Base-by-base conservation (phyloP, 805 yeast species). In the Debaryomyces castellii region DNA sequence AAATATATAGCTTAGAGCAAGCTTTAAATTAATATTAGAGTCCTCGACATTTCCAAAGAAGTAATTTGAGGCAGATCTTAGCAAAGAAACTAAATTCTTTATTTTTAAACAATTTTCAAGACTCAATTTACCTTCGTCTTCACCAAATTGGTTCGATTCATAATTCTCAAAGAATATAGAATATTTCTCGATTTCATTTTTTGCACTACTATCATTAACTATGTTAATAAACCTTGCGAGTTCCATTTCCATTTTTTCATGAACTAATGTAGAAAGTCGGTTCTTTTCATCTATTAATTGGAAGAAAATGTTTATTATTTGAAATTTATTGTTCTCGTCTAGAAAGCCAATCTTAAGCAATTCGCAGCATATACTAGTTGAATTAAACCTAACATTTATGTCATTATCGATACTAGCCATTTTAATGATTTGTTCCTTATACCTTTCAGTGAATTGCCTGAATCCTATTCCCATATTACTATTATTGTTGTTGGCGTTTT, bases 401-500 rank as follows among this genome's bases (percentile, higher is more conserved):
- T 84, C 90, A 3, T 21, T 40, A 49, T 72, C 76, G 24, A 54
- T 54, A 49, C 52, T 55, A 35, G 58, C 49, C 73, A 89, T 86
- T 43, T 83, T 85, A 18, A 87, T 66, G 25, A 89, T 62, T 55
- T 89, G 82, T 4, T 65, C 63, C 51, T 83, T 81, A 63, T 85
- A 87, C 49, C 89, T 75, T 47, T 85, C 89, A 2, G 92, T 82
- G 61, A 90, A 90, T 55, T 84, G 91, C 45, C 89, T 75, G 33
- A 90, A 74, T 0, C 90, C 89, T 0, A 84, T 68, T n/a, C 77
- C 75, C 43, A 79, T 51, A 35, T 54, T 56, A 6, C 50, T 43
- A 14, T 47, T 47, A 16, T 49, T 45, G 24, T 41, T 45, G 6
- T 53, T 33, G 8, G 52, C 42, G 41, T 62, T 64, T 41, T 64